Percentiles rank a stretch among this genome's conserved stretches.
Conservation (phyloP, 2,329 filamentous ascomycete genomes). For the Camillea tinctor region DNA sequence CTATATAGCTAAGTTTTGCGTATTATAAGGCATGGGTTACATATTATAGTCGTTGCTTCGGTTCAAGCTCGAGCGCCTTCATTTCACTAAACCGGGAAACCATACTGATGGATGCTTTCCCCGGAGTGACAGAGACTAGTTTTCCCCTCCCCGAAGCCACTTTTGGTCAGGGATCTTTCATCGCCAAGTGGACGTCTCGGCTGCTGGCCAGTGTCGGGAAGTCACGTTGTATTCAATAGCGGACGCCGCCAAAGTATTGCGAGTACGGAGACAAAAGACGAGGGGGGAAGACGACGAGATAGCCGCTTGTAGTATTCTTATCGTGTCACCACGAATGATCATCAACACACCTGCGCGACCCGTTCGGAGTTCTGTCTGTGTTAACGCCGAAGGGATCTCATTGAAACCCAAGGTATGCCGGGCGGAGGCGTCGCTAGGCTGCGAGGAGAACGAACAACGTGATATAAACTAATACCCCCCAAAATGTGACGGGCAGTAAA, state of each 20-base stretch:
- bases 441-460: neutral
- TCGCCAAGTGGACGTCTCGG: neutral
- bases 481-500: neutral
- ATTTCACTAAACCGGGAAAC: neutral
- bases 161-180: neutral
- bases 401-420: neutral
- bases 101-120: neutral
- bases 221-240: neutral
- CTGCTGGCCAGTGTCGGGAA: neutral
- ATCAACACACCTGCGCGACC: neutral
- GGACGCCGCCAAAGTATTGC: too few relatives aligned
- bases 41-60: neutral
- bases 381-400: neutral
- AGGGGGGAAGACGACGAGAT: too few relatives aligned
- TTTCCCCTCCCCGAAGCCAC: neutral
- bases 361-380: neutral
- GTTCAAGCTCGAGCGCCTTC: neutral
- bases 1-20: neutral
- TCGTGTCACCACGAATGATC: neutral
- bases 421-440: neutral
- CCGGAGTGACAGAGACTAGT: neutral
- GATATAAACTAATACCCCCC: neutral
- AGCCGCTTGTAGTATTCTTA: neutral
- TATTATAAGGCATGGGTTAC: neutral
- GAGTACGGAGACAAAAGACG: too few relatives aligned